Base-by-base conservation (phyloP, 768 basidiomycete species). In the Mycena epipterygia region DNA sequence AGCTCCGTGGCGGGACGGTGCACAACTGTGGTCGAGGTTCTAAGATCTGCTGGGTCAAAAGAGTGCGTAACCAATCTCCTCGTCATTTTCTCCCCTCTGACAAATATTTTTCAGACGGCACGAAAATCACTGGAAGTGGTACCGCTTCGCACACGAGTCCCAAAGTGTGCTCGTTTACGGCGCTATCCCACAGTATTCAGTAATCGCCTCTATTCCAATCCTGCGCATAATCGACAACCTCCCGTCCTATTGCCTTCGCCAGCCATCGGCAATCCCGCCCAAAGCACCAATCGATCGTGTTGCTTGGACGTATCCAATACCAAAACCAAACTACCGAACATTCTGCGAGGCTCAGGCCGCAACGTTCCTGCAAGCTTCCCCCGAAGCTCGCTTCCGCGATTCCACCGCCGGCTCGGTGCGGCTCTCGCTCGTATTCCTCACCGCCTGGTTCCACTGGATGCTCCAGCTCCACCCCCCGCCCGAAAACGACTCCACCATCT, bases 121-220 rank as follows among this genome's bases (percentile, higher is more conserved):
- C 72, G 78, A 81, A 32, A 87, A 91, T 71, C 88, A 93, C 77
- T 90, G 89, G 90, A 92, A 90, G 79, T 94, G 93, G 93, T 88
- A 90, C 68, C 88, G 89, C 67, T 92, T 89, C 75, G 90, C 91
- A 13, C 83, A 90, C 67, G 93, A 94, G 76, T 90, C 93, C 13
- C 93, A 94, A 76, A 88, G 89, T 67, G 92, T 93, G 37, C 89
- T 94, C 65, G 86, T 94, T 42, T 84, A 91, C 75, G 91, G 90
- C 33, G 88, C 86, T 74, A 88, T 95, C 68, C 91, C 93, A 37
- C 82, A 85, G 25, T 82, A 84, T 25, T 91, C 92, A 12, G 88
- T 95, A 64, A 83, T 92, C 23, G 83, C 91, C 21, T 94, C 93
- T 19, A 82, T 95, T 27, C 92, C 93, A 1, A 86, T 95, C 57